Evolutionary conservation across 495 filamentous ascomycete genomes (phyloP), one percentile per base, ranked within the genome.

Genomic region (Lineolata rhizophorae): DNA sequence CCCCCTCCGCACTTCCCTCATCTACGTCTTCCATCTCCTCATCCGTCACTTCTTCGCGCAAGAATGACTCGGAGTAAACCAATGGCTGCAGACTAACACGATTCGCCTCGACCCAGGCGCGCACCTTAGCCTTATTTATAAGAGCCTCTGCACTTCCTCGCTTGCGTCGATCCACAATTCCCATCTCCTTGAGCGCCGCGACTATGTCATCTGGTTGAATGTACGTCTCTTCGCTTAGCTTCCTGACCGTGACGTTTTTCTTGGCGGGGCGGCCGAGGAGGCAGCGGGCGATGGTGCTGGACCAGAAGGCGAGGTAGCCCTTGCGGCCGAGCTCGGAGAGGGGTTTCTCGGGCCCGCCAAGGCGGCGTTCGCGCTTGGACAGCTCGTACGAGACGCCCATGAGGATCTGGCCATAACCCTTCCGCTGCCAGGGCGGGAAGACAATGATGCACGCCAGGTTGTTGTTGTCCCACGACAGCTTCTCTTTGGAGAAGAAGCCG

Each of bases 401-500:
- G 29, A 99, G 63, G 29, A 94, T 55, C 35, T 81, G 72, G 5
- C 87, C 87, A 2, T 94, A 65, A 10, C 83, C 81, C 39, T 76
- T 80, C 31, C 73, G 68, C 49, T 95, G 87, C 65, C 84, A 95
- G 1, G 87, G 87, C 2, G 90, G 87, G 48, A 99, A 94, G 8
- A 99, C 65, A 16, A 94, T 60, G 37, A 99, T 99, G 48, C 87
- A 99, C 2, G 87, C 87, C 0, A 99, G 66, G 40, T 95, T 99
- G 50, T 95, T 94, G 43, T 87, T 80, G 46, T 99, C 87, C 87
- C 87, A 99, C 3, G 79, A 87, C 53, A 92, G 73, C 45, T 95
- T 95, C 56, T 99, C 87, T 47, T 95, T 95, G 15, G 76, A 85
- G 62, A 92, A 99, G 65, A 92, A 99, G 31, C 90, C 87, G 5